These are phyloP conservation scores for Starmerella bombi DNA, from an alignment of 805 yeast genomes.

Conservation along the genomic window DNA sequence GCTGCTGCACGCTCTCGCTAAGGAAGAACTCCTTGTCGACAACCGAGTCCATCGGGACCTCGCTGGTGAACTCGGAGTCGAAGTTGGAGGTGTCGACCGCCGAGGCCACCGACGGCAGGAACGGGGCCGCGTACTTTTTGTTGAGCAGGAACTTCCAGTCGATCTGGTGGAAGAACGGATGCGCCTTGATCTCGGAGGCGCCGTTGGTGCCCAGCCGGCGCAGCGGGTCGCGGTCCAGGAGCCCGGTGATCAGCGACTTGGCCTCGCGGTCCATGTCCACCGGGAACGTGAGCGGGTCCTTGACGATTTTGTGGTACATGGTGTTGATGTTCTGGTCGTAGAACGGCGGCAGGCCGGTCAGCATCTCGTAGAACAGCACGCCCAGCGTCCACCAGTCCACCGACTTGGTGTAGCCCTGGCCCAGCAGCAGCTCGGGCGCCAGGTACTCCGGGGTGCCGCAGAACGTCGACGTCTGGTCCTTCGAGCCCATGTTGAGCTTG, in stretches of 20 bases:
- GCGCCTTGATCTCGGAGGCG: conserved; percentile 70
- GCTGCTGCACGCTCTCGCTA: conserved; percentile 90
- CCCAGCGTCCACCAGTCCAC: conserved; percentile 99
- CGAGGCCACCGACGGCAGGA: conserved; percentile 77
- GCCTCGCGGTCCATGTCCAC: conserved; percentile 77
- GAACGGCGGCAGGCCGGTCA: conserved; percentile 93
- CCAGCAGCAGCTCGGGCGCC: conserved; percentile 84
- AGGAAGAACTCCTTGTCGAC: conserved; percentile 66
- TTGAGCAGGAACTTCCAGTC: conserved; percentile 75
- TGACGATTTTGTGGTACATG: conserved; percentile 88
- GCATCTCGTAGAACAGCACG: conserved; percentile 84
- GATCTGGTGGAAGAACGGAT: conserved; percentile 74
- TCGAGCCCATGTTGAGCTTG: conserved; percentile 83
- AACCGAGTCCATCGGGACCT: conserved; percentile 87
- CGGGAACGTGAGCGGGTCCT: conserved; percentile 82
- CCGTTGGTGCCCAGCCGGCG: conserved; percentile 67
- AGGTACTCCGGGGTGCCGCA: conserved; percentile 97
- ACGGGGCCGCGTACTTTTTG: conserved; percentile 91
- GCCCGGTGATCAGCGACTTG: conserved; percentile 57
- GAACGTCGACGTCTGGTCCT: conserved; percentile 77
- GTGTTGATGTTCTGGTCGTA: conserved; percentile 86
- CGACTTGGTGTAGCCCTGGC: conserved; percentile 86
- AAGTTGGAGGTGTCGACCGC: conserved; percentile 86
- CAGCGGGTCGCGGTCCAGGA: conserved; percentile 74
- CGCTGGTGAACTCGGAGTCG: conserved; percentile 75